Conservation (phyloP, 495 filamentous ascomycete species). For the Mytilinidion resinicola region DNA sequence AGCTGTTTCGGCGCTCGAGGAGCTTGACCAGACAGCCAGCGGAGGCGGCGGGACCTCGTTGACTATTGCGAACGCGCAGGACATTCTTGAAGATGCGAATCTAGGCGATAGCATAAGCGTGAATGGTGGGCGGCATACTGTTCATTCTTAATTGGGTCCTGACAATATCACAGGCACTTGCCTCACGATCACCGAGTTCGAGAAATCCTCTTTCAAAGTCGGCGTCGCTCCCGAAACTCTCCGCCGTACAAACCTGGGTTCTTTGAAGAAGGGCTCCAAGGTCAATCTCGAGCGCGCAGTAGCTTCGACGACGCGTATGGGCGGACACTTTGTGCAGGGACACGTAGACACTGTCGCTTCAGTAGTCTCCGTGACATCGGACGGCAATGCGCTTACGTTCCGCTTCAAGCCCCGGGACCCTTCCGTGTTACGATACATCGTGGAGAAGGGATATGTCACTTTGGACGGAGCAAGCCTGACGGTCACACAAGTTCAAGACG, state of each 20-base stretch:
- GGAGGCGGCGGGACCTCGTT: constrained; percentile 77
- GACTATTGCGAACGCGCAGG: constrained; percentile 68
- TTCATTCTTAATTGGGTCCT: constrained; percentile 2
- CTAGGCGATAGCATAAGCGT: constrained; percentile 89
- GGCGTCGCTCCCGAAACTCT: constrained; percentile 95
- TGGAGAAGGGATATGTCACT: constrained; percentile 94
- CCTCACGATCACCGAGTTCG: constrained; percentile 83
- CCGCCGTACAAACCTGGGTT: constrained; percentile 87
- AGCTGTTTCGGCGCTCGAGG: constrained; percentile 79
- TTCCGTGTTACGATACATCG: constrained; percentile 70
- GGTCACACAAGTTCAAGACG: constrained; percentile 62
- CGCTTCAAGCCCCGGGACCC: constrained; percentile 66
- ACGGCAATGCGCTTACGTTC: constrained; percentile 83
- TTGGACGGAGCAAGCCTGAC: constrained; percentile 97
- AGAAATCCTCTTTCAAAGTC: constrained; percentile 69
- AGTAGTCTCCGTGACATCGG: constrained; percentile 60
- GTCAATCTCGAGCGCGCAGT: constrained; percentile 96
- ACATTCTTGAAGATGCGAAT: constrained; percentile 73
- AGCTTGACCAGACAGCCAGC: constrained; percentile 62
- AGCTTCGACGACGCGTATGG: constrained; percentile 81
- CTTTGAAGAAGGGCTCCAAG: constrained; percentile 46
- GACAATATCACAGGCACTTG: constrained; percentile 53
- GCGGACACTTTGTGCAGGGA: constrained; percentile 81
- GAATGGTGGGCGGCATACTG: constrained; percentile 55
- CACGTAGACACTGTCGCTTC: constrained; percentile 86